phyloP scores from a whole-genome alignment of 2,329 filamentous ascomycete genomes.

The Pseudohalonectria lignicola region DNA sequence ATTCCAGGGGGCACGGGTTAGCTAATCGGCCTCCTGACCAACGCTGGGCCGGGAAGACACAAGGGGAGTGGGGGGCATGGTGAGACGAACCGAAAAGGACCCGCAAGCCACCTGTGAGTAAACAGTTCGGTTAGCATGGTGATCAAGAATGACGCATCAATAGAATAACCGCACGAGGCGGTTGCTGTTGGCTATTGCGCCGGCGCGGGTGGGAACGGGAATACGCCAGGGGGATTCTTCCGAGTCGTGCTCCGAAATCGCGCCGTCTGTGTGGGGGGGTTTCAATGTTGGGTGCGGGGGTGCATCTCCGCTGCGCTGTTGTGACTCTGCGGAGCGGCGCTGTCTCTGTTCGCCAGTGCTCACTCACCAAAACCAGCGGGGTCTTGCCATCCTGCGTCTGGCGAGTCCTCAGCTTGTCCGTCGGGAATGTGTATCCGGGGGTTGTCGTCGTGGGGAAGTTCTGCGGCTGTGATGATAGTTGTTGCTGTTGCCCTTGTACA shows the following conservation, averaged over 20 bases:
- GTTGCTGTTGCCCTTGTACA: background rate
- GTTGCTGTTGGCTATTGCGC: no score
- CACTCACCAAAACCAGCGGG: conserved; percentile 3
- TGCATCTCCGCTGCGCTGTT: no score
- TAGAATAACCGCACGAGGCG: no score
- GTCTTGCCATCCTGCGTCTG: conserved; percentile 4
- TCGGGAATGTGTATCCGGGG: conserved; percentile 1
- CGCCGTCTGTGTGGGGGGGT: background rate
- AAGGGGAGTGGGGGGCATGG: no score
- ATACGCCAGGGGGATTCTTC: no score
- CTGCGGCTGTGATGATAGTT: background rate
- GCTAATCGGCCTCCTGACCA: no score
- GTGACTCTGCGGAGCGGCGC: no score
- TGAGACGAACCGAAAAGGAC: conserved; percentile 3
- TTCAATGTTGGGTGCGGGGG: background rate
- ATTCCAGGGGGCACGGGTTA: background rate
- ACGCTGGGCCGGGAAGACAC: no score
- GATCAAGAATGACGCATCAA: no score
- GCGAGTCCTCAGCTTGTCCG: conserved; percentile 1
- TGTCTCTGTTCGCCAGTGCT: no score
- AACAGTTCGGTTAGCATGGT: background rate
- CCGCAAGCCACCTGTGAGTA: conserved; percentile 1
- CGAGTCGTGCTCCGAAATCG: conserved; percentile 1
- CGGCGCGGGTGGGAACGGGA: no score
- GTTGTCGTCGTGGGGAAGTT: conserved; percentile 13